Base-by-base conservation (phyloP, 2,329 filamentous ascomycete genomes). In the Stylonectria norvegica region DNA sequence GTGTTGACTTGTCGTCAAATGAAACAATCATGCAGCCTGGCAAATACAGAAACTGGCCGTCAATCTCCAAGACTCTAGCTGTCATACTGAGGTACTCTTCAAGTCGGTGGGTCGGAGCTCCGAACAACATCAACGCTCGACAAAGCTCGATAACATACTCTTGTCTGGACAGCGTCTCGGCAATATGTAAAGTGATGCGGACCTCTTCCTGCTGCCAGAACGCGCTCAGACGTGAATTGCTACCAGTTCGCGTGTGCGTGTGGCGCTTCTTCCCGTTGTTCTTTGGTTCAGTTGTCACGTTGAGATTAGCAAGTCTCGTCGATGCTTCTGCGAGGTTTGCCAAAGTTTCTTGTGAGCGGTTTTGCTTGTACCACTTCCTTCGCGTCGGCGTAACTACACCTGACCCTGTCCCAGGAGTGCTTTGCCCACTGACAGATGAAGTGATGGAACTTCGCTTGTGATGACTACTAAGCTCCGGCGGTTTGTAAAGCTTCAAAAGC, bases 11-110 rank as follows among this genome's bases (percentile, higher is more conserved):
- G 52, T 90, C 86, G 57, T 86, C 89, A 56, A 95, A 95, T 0
- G 88, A 91, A 52, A 95, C 82, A 42, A 95, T 85, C 89, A 95
- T 95, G 56, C 86, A 93, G 5, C 88, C 88, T 0, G 89, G 89
- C 25, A 95, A 76, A 55, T 95, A 95, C 18, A 95, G 68, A 53
- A 93, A 95, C 53, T 94, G 88, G 6, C 85, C 85, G 48, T 94
- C 85, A 20, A 95, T 89, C 61, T 89, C 86, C 23, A 95, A 74
- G 4, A 90, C 85, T 15, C 86, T 77, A 4, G 89, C 84, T 5
- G 86, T 87, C 83, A 89, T 93, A 49, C 76, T 82, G 72, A 95
- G 81, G 58, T 94, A 95, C 59, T 95, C 85, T 63, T 95, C 90
- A 8, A 95, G 69, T 7, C 90, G 81, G 67, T 96, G 90, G 0